phyloP scores from a whole-genome alignment of 371 early-diverging fungal genomes.

The Mucor mucedo region DNA sequence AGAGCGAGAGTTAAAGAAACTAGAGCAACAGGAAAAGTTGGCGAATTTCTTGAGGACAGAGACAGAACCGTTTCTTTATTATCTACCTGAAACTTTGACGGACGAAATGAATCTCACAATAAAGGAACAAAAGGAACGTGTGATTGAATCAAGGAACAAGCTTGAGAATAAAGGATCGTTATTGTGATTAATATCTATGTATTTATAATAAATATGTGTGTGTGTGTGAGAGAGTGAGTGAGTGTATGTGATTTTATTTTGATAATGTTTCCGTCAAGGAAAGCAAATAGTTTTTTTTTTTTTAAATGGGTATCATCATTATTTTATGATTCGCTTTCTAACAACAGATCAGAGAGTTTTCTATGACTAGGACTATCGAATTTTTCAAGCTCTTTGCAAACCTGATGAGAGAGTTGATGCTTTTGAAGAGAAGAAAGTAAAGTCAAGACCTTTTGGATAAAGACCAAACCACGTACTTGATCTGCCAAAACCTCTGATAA shows the following conservation, averaged over 20 bases:
- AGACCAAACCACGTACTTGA: conserved; percentile 41
- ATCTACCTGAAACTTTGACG: conserved; percentile 53
- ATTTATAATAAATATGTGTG: background rate
- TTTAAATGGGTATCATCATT: conserved; percentile 15
- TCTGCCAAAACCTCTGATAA: conserved; percentile 38
- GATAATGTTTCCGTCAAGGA: conserved; percentile 14
- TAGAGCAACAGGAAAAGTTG: conserved; percentile 31
- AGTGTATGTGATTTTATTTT: background rate
- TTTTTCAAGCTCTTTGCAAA: conserved; percentile 17
- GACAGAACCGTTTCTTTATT: conserved; percentile 53
- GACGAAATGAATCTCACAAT: conserved; percentile 29
- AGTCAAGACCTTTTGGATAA: conserved; percentile 44
- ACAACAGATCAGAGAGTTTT: conserved; percentile 25
- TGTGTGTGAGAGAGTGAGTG: background rate
- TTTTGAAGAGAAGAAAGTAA: conserved; percentile 18
- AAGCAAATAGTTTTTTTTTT: conserved; percentile 1
- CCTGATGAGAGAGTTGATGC: conserved; percentile 15
- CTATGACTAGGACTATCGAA: conserved; percentile 32
- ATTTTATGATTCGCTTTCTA: conserved; percentile 11
- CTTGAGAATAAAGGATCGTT: conserved; percentile 26
- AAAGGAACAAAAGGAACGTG: conserved; percentile 31
- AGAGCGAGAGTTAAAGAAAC: conserved; percentile 10
- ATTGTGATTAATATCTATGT: too few relatives aligned
- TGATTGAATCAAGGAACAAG: conserved; percentile 22
- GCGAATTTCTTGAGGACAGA: conserved; percentile 54